These are phyloP conservation scores for Pythium coloratum DNA, from an alignment of 352 stramenopile genomes.

Conservation along the genomic window DNA sequence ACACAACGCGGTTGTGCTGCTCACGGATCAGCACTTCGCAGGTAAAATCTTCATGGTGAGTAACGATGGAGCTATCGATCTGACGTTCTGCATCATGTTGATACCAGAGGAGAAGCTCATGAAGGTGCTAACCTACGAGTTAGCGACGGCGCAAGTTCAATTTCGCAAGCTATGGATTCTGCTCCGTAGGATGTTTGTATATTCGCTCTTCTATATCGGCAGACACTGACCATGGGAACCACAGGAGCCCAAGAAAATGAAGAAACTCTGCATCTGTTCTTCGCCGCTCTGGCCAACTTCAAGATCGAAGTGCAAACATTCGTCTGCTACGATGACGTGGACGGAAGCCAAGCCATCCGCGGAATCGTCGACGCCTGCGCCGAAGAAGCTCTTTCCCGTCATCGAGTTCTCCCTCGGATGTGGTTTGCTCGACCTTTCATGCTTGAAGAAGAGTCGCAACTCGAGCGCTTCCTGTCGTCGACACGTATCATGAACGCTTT, in stretches of 20 bases:
- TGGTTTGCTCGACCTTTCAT: slow-evolving; percentile 78
- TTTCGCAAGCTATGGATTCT: slow-evolving; percentile 64
- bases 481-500: slow-evolving; percentile 62
- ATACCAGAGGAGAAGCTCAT: slow-evolving; percentile 42
- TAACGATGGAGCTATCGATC: not conserved
- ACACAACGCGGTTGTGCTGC: slow-evolving; percentile 53
- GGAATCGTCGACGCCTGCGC: slow-evolving; percentile 57
- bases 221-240: slow-evolving; percentile 6
- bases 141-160: slow-evolving; percentile 59
- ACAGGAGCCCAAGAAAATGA: slow-evolving; percentile 22
- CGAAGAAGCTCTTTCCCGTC: slow-evolving; percentile 37
- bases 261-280: slow-evolving; percentile 38
- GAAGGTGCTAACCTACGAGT: slow-evolving; percentile 54
- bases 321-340: slow-evolving; percentile 31
- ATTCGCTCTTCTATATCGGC: slow-evolving; percentile 4
- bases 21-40: slow-evolving; percentile 37
- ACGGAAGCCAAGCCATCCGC: slow-evolving; percentile 44
- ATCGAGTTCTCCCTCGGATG: slow-evolving; percentile 56
- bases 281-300: slow-evolving; percentile 64
- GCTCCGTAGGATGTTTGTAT: slow-evolving; percentile 40
- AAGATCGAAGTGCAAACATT: slow-evolving; percentile 48
- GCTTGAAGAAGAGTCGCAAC: slow-evolving; percentile 74
- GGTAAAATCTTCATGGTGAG: slow-evolving; percentile 26
- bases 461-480: slow-evolving; percentile 71
- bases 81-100: slow-evolving; percentile 1